These are phyloP conservation scores for Sarocladium kiliense DNA, from an alignment of 2,329 filamentous ascomycete genomes.

Conservation along the genomic window DNA sequence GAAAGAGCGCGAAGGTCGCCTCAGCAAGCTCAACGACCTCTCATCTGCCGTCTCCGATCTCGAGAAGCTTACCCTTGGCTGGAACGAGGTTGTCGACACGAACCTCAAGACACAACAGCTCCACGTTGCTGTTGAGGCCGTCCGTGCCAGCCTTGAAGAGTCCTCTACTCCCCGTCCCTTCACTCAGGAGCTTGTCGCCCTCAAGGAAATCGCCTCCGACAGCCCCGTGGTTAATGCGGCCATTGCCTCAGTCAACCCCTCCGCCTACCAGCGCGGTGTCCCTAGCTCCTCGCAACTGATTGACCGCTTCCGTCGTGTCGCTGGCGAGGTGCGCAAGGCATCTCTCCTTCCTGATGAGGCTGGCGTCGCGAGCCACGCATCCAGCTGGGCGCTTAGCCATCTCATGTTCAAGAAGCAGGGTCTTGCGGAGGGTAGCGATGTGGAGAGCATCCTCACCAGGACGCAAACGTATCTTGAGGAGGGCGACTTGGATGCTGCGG, in stretches of 20 bases:
- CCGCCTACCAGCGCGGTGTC: slow-evolving; percentile 88
- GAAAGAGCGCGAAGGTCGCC: slow-evolving; percentile 77
- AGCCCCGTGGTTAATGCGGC: slow-evolving; percentile 87
- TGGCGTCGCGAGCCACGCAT: slow-evolving; percentile 89
- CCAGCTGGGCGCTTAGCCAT: slow-evolving; percentile 84
- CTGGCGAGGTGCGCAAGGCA: slow-evolving; percentile 89
- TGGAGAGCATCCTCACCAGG: slow-evolving; percentile 86
- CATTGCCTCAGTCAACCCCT: slow-evolving; percentile 92
- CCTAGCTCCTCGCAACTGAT: slow-evolving; percentile 80
- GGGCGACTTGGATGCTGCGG: slow-evolving; percentile 84
- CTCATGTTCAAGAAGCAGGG: slow-evolving; percentile 94
- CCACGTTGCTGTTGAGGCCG: slow-evolving; percentile 90
- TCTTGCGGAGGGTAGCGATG: slow-evolving; percentile 76
- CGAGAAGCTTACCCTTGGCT: slow-evolving; percentile 80
- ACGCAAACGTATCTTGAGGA: slow-evolving; percentile 90
- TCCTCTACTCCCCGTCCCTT: slow-evolving; percentile 72
- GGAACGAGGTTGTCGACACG: slow-evolving; percentile 84
- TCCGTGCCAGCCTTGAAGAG: slow-evolving; percentile 76
- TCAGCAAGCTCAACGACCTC: slow-evolving; percentile 80
- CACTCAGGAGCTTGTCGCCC: slow-evolving; percentile 83
- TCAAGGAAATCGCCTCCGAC: slow-evolving; percentile 84
- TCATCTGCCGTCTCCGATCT: slow-evolving; percentile 74
- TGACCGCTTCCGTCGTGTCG: slow-evolving; percentile 92
- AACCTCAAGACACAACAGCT: slow-evolving; percentile 95
- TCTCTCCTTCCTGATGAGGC: slow-evolving; percentile 88